These are phyloP conservation scores for Coemansia sp. DNA, from an alignment of 192 early-diverging fungal genomes.

Conservation along the genomic window DNA sequence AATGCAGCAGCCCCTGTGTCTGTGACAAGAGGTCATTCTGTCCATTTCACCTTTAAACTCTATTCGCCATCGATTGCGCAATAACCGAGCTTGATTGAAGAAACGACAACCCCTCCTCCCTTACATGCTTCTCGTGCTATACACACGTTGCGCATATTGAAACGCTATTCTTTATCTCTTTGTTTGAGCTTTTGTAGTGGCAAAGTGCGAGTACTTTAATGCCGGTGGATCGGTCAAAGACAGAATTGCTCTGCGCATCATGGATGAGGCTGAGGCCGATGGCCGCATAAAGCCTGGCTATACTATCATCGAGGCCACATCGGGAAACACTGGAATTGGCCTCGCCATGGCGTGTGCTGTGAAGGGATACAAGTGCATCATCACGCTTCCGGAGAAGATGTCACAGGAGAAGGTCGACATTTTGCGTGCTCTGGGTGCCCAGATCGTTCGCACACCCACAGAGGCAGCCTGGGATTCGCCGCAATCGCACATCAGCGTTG, in stretches of 20 bases:
- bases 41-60: not conserved
- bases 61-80: not conserved
- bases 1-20: not conserved
- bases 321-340: slow-evolving; percentile 99
- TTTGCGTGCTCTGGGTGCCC: slow-evolving; percentile 94
- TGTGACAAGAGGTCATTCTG: not conserved
- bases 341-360: slow-evolving; percentile 96
- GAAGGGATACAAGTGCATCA: slow-evolving; percentile 97
- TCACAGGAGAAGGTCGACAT: slow-evolving; percentile 99
- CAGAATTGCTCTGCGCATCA: slow-evolving; percentile 94
- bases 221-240: slow-evolving; percentile 99
- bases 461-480: slow-evolving; percentile 99
- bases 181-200: slow-evolving; percentile 46
- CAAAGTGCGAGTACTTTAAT: slow-evolving; percentile 99
- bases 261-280: slow-evolving; percentile 91
- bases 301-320: slow-evolving; percentile 98
- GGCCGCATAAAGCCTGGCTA: slow-evolving; percentile 88
- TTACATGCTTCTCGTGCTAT: not conserved
- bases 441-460: slow-evolving; percentile 98
- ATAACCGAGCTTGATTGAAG: not conserved
- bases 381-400: slow-evolving; percentile 99
- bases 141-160: not conserved
- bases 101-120: not conserved
- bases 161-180: slow-evolving; percentile 1
- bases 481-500: slow-evolving; percentile 98